Evolutionary conservation across 495 filamentous ascomycete genomes (phyloP).

Genomic region (Antarctomyces pellizariae): DNA sequence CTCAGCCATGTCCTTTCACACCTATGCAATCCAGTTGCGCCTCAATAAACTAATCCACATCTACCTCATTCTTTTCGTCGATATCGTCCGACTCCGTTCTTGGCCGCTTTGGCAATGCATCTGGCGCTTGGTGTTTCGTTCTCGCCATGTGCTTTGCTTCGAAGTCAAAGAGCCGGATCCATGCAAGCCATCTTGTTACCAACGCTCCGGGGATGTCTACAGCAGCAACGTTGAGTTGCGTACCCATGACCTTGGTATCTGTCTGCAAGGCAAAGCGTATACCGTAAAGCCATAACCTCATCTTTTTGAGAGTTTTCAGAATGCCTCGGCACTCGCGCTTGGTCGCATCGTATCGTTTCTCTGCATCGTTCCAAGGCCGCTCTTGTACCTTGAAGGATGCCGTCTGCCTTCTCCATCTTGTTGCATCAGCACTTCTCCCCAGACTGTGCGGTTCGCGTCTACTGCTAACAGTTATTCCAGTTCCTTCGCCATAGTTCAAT

Average conservation of each 20-base stretch:
- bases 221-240: not conserved
- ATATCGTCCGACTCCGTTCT: no score
- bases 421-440: slow-evolving; percentile 1
- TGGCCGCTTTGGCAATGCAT: not conserved
- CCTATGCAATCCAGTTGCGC: no score
- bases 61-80: no score
- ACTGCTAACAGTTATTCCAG: slow-evolving; percentile 1
- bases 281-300: not conserved
- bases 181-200: slow-evolving; percentile 3
- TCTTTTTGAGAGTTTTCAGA: slow-evolving; percentile 2
- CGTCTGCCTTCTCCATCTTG: slow-evolving; percentile 1
- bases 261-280: slow-evolving; percentile 2
- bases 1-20: no score
- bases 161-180: slow-evolving; percentile 4
- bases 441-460: slow-evolving; percentile 1
- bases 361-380: slow-evolving; percentile 1
- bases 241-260: slow-evolving; percentile 1
- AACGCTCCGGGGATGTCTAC: slow-evolving; percentile 1
- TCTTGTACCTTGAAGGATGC: not conserved
- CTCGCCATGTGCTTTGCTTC: slow-evolving; percentile 2
- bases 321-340: slow-evolving; percentile 3
- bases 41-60: no score
- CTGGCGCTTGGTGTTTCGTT: slow-evolving; percentile 1
- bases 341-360: slow-evolving; percentile 1
- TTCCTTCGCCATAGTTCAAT: not conserved